Evolutionary conservation across 2,329 filamentous ascomycete genomes (phyloP), one percentile per base, ranked within the genome.

Genomic region (Emmonsia crescens): DNA sequence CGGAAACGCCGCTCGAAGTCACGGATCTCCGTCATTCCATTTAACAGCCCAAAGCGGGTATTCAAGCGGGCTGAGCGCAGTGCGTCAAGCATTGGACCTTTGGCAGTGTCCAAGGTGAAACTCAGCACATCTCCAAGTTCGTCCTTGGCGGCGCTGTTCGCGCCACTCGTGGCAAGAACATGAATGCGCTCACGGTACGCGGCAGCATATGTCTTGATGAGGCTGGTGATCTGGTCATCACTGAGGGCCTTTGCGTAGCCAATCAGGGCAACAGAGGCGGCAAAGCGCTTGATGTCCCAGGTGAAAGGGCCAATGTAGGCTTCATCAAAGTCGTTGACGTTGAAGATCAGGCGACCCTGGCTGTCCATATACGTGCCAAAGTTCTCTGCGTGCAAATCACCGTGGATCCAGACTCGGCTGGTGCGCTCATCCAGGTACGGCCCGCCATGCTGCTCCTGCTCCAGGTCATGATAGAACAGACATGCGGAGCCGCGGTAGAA

Each of bases 311-410:
- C 65, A 29, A 66, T 63, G 33, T 65, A 66, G 14, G 65, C 65
- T 46, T 66, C 65, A 54, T 66, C 65, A 36, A 66, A 66, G 63
- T 66, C 65, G 31, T 66, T 66, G 27, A 66, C 65, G 58, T 66
- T 66, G 61, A 66, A 66, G 31, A 66, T 62, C 29, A 66, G 52
- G 4, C 63, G 63, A n/a, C 65, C 65, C 44, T 66, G 33, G 16
- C 64, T 65, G 57, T 66, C 63, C 65, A 66, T 66, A 49, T 66
- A 66, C 2, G 65, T 66, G 61, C 65, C 65, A 27, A 66, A 66
- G 57, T 66, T 66, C 56, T 66, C 65, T 2, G 65, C 65, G 59
- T 66, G 65, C 14, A 66, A 63, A 44, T 66, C 65, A 5, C 65
- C 65, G 51, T 66, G 65, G 46, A 66, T 66, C 65, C 65, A 66